phyloP scores from a whole-genome alignment of 768 basidiomycete species.

The Boletellus emodensis region DNA sequence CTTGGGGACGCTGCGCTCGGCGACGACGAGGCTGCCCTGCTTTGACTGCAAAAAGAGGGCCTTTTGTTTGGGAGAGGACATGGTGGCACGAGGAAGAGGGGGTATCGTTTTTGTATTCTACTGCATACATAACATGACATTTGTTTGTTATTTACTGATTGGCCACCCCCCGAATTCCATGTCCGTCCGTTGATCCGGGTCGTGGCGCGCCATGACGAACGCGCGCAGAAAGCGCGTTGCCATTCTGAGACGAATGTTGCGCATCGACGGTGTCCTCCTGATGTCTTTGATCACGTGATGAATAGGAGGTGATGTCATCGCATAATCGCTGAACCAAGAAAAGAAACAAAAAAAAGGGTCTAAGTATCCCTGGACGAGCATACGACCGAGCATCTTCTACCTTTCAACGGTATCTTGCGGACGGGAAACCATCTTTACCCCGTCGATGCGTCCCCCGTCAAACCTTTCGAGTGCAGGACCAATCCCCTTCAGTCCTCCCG shows the following conservation, averaged over 20 bases:
- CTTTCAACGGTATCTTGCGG: conserved; percentile 41
- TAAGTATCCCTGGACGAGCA: conserved; percentile 17
- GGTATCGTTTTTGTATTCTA: conserved; percentile 6
- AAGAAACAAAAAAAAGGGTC: conserved; percentile 21
- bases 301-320: conserved; percentile 11
- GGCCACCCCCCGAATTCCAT: conserved; percentile 31
- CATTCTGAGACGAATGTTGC: conserved; percentile 29
- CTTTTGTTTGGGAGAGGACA: conserved; percentile 28
- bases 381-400: conserved; percentile 23
- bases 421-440: conserved; percentile 40
- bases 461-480: conserved; percentile 39
- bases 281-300: conserved; percentile 25
- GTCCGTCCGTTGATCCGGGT: conserved; percentile 23
- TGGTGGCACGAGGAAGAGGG: conserved; percentile 5
- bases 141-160: conserved; percentile 24
- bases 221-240: conserved; percentile 29
- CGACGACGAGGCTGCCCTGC: conserved; percentile 30
- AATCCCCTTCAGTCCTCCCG: conserved; percentile 42
- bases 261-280: conserved; percentile 30
- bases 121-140: conserved; percentile 7
- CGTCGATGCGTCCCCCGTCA: conserved; percentile 39
- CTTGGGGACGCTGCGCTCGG: conserved; percentile 23
- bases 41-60: conserved; percentile 26
- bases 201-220: conserved; percentile 30
- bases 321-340: conserved; percentile 21